A percentile compares a stretch with the other conserved stretches of the same genome.
Evolutionary conservation across 1,284 basidiomycete species (phyloP).

Genomic region (Naganishia sp.): DNA sequence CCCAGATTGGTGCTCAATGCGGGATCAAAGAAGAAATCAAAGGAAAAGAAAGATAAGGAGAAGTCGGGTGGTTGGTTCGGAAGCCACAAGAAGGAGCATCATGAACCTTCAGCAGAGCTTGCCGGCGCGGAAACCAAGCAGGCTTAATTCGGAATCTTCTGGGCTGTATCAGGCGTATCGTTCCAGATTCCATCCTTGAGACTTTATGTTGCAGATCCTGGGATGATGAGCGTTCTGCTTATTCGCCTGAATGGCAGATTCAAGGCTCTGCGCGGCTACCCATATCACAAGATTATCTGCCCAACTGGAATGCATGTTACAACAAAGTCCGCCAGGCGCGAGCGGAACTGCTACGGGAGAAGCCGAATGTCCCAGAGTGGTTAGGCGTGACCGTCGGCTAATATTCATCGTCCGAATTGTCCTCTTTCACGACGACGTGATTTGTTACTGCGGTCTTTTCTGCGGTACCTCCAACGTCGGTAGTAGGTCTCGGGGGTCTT

Average conservation of each 20-base stretch:
- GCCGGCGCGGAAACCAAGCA: conserved; percentile 7
- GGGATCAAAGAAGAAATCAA: conserved; percentile 52
- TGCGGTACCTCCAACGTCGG: conserved; percentile 11
- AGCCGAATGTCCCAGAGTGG: too few relatives aligned
- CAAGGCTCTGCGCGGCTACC: too few relatives aligned
- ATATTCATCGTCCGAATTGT: conserved; percentile 27
- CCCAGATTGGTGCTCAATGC: conserved; percentile 52
- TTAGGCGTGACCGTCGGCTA: not conserved
- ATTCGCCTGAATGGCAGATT: too few relatives aligned
- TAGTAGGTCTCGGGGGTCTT: not conserved
- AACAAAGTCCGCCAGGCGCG: too few relatives aligned
- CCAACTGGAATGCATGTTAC: too few relatives aligned
- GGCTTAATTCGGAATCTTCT: not conserved
- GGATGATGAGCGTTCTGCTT: too few relatives aligned
- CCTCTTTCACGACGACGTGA: conserved; percentile 20
- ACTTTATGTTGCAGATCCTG: not conserved
- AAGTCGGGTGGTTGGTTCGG: conserved; percentile 34
- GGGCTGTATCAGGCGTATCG: too few relatives aligned
- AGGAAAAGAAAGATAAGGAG: conserved; percentile 43
- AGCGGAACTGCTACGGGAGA: too few relatives aligned
- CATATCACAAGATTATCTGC: too few relatives aligned
- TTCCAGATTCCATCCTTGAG: not conserved
- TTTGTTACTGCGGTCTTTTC: conserved; percentile 7
- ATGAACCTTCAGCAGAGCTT: not conserved
- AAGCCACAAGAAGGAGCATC: conserved; percentile 18